phyloP scores from a whole-genome alignment of 2,329 filamentous ascomycete species.

The Penicillium nordicum region DNA sequence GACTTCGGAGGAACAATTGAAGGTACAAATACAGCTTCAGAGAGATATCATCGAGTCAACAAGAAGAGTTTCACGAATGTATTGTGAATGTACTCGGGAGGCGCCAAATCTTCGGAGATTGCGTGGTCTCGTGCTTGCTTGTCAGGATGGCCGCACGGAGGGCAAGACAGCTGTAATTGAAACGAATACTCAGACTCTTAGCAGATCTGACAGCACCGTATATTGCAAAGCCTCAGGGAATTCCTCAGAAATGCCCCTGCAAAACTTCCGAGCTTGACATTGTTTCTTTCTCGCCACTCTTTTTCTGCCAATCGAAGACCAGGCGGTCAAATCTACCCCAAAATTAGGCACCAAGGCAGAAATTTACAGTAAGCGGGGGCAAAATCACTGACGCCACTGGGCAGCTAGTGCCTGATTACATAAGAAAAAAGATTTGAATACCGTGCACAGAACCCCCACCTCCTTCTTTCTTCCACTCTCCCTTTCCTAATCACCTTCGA shows the following conservation, averaged over 20 bases:
- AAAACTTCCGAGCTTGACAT: neutral
- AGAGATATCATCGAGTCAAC: neutral
- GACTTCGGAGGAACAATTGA: neutral
- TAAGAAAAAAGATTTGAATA: slow-evolving; percentile 23
- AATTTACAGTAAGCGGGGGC: neutral
- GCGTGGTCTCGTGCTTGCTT: neutral
- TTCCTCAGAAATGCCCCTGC: neutral
- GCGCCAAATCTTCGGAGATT: neutral
- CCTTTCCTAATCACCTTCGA: slow-evolving; percentile 7
- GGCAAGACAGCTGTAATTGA: neutral
- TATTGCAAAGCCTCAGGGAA: neutral
- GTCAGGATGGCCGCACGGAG: neutral
- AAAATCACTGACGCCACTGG: slow-evolving; percentile 10
- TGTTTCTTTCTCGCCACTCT: neutral
- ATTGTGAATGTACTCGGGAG: neutral
- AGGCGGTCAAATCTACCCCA: slow-evolving; percentile 9
- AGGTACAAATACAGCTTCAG: neutral
- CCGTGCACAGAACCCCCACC: slow-evolving; percentile 17
- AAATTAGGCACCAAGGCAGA: neutral
- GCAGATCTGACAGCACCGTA: no score
- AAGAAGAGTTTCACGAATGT: neutral
- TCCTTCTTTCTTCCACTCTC: slow-evolving; percentile 16
- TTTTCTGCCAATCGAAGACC: neutral
- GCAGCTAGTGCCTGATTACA: slow-evolving; percentile 23
- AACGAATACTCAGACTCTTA: neutral